Evolutionary conservation across 2,329 filamentous ascomycete species (phyloP), one percentile per base, ranked within the genome.

Genomic region (Colletotrichum tabaci): DNA sequence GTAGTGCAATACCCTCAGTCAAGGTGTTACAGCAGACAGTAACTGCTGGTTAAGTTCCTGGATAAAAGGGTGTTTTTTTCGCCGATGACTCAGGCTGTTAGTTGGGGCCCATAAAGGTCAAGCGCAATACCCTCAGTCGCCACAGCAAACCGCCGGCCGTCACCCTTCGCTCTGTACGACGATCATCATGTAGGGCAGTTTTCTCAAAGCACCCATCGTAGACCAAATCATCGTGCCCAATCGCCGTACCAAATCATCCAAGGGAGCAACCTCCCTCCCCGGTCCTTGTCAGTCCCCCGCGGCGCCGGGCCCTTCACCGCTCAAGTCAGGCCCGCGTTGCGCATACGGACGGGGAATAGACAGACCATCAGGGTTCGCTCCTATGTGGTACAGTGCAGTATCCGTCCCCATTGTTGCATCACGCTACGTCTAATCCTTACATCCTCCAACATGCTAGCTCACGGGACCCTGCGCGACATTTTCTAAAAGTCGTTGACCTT

Each of bases 221-320:
- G 13, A 16, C 40, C 23, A 23, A 30, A 30, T 30, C 30, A 30
- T 46, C n/a, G 30, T 53, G 62, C 40, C 62, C 58, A 72, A 68
- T 68, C 52, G 40, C 58, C 15, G 65, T 26, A 66, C 60, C 40
- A 13, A 40, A 50, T 50, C 46, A 49, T 63, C 6, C 15, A 21
- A 23, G 21, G 62, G 44, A 67, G 47, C 49, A 52, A 38, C 68
- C 58, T 50, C 38, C 35, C 52, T 38, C 50, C 67, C 68, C 57
- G 38, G 57, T 62, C 68, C 68, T 40, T 71, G 68, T 47, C 38
- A 55, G 53, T 26, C 58, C 53, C 35, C 47, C 40, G 67, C 63
- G 63, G 57, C 57, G 57, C 68, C 46, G 68, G 64, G 13, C n/a
- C 57, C 60, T 71, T 71, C 69, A 71, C 69, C 69, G 69, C 65